Conservation (phyloP, 2,329 filamentous ascomycete species). For the Phaeosphaeriaceae sp. region DNA sequence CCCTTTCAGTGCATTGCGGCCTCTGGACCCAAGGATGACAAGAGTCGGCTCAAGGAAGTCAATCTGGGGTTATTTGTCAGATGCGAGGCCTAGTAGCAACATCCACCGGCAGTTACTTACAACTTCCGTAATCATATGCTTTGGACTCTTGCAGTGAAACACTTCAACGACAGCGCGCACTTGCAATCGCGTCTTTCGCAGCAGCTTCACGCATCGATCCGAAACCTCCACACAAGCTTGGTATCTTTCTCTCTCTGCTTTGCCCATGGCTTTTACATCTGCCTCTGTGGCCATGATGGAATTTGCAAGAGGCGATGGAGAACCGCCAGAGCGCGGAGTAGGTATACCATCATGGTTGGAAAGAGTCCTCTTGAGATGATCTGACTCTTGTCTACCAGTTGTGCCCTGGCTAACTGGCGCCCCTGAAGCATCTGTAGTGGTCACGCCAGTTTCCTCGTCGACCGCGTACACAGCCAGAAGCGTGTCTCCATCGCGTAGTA, state of each 20-base stretch:
- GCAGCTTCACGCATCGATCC: conserved; percentile 79
- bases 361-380: conserved; percentile 72
- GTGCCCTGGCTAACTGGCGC: conserved; percentile 74
- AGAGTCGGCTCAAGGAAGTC: conserved; percentile 90
- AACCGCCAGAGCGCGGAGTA: conserved; percentile 33
- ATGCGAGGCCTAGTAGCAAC: conserved; percentile 13
- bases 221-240: conserved; percentile 85
- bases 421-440: conserved; percentile 58
- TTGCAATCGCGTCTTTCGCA: conserved; percentile 90
- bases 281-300: conserved; percentile 43
- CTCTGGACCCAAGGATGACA: conserved; percentile 90
- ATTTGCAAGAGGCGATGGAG: conserved; percentile 45
- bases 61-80: conserved; percentile 62
- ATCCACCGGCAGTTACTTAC: conserved; percentile 49
- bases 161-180: conserved; percentile 95
- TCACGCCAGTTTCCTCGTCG: conserved; percentile 75
- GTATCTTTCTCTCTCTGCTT: conserved; percentile 77
- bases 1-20: conserved; percentile 92
- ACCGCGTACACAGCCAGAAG: conserved; percentile 92
- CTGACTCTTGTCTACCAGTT: conserved; percentile 74
- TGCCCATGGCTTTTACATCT: conserved; percentile 51
- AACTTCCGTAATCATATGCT: conserved; percentile 94
- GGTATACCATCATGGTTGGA: conserved; percentile 50
- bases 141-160: conserved; percentile 96
- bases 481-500: conserved; percentile 92